These are phyloP conservation scores for Geosmithia morbida DNA, from an alignment of 2,329 filamentous ascomycete genomes.

Conservation along the genomic window DNA sequence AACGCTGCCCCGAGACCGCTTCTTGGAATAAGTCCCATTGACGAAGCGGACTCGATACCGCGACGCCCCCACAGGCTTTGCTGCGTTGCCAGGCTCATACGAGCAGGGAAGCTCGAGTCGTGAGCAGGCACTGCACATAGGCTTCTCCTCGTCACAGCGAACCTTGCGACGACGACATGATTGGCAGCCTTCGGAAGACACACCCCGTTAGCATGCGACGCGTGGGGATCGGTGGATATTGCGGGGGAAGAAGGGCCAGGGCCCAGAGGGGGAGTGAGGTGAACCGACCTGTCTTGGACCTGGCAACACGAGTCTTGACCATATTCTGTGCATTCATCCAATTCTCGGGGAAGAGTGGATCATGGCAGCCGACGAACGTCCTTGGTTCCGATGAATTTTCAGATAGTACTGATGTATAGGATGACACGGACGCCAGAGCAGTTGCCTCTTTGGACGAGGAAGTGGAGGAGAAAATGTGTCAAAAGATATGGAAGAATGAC, in stretches of 20 bases:
- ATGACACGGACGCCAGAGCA: too few relatives aligned
- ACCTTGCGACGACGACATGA: slow-evolving; percentile 2
- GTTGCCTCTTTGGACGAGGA: too few relatives aligned
- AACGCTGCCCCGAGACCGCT: too few relatives aligned
- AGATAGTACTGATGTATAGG: too few relatives aligned
- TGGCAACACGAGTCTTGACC: not conserved
- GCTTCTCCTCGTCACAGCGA: slow-evolving; percentile 3
- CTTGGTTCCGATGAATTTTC: too few relatives aligned
- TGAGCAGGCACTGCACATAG: slow-evolving; percentile 3
- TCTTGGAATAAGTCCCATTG: not conserved
- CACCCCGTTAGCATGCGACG: too few relatives aligned
- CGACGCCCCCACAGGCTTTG: not conserved
- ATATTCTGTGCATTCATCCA: not conserved
- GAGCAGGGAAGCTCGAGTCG: slow-evolving; percentile 3
- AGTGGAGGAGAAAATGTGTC: too few relatives aligned
- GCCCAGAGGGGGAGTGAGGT: not conserved
- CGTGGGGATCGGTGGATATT: too few relatives aligned
- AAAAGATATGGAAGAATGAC: too few relatives aligned
- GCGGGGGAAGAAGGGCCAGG: too few relatives aligned
- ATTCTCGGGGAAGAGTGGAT: too few relatives aligned
- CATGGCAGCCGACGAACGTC: too few relatives aligned
- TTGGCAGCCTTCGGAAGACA: not conserved
- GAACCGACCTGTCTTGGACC: not conserved
- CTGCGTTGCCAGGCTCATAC: not conserved
- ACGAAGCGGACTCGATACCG: not conserved